phyloP scores from a whole-genome alignment of 2,329 filamentous ascomycete species.

The Pleoardoris graminearum region DNA sequence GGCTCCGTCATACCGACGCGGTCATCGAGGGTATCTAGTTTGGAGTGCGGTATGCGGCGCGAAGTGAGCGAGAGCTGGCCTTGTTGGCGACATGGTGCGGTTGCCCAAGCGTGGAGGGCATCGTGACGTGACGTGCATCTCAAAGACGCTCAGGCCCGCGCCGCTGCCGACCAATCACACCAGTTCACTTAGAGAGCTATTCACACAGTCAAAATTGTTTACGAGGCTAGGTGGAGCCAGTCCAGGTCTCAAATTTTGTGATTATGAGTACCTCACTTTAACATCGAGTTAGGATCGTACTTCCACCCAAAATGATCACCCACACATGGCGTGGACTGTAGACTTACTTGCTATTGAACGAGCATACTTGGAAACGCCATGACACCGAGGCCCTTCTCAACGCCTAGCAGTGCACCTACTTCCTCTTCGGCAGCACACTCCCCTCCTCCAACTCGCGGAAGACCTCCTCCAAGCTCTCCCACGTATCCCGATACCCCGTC shows the following conservation, averaged over 20 bases:
- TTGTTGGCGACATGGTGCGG: slow-evolving; percentile 8
- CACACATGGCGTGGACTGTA: too few species aligned
- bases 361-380: too few species aligned
- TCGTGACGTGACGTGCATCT: slow-evolving; percentile 9
- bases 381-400: too few species aligned
- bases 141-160: background rate
- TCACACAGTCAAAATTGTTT: too few species aligned
- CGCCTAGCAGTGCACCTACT: too few species aligned
- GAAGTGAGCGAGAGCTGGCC: background rate
- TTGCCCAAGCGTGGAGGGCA: slow-evolving; percentile 1
- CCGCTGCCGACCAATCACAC: slow-evolving; percentile 2
- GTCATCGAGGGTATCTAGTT: slow-evolving; percentile 18
- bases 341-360: background rate
- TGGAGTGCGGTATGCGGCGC: background rate
- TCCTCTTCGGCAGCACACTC: slow-evolving; percentile 16
- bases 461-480: slow-evolving; percentile 43
- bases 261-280: too few species aligned
- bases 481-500: slow-evolving; percentile 45
- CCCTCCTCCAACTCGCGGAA: slow-evolving; percentile 43
- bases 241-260: too few species aligned
- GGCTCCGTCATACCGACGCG: slow-evolving; percentile 33
- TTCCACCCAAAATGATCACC: too few species aligned
- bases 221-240: too few species aligned
- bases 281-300: too few species aligned
- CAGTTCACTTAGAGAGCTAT: too few species aligned